phyloP scores from a whole-genome alignment of 345 rosid species.

The Lepidium sativum region DNA sequence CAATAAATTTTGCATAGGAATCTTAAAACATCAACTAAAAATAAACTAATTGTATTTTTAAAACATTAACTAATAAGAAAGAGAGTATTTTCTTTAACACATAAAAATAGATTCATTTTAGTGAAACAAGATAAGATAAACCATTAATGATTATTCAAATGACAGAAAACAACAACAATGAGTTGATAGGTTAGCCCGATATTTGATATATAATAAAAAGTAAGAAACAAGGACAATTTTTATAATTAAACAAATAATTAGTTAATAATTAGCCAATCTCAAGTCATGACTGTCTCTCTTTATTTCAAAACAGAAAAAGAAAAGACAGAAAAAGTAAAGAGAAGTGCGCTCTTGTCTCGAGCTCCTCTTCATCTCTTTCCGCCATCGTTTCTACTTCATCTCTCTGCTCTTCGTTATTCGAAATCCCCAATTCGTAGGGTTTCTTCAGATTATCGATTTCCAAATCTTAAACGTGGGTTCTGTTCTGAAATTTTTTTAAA shows the following conservation, averaged over 20 bases:
- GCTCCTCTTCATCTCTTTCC: not conserved
- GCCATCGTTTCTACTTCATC: not conserved
- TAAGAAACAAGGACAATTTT: too few species aligned
- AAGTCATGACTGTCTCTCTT: not conserved
- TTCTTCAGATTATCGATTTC: not conserved
- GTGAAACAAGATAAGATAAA: too few species aligned
- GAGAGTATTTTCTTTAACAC: too few species aligned
- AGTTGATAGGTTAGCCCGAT: too few species aligned
- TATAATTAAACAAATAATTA: not conserved
- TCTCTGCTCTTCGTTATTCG: not conserved
- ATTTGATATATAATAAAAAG: too few species aligned
- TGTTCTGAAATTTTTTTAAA: not conserved
- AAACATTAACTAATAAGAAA: too few species aligned
- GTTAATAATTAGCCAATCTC: constrained; percentile 14
- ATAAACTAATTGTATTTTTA: too few species aligned
- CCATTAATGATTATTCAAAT: too few species aligned
- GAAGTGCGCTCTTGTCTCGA: constrained; percentile 6
- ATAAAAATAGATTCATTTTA: too few species aligned
- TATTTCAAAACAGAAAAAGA: not conserved
- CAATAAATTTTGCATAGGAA: too few species aligned
- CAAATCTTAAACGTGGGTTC: not conserved
- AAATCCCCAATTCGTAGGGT: not conserved
- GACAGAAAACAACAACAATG: too few species aligned
- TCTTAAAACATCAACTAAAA: too few species aligned
- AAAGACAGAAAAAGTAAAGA: not conserved